Percentiles rank a stretch among this genome's conserved stretches.
phyloP scores from a whole-genome alignment of 495 filamentous ascomycete species.

The Apodospora peruviana region DNA sequence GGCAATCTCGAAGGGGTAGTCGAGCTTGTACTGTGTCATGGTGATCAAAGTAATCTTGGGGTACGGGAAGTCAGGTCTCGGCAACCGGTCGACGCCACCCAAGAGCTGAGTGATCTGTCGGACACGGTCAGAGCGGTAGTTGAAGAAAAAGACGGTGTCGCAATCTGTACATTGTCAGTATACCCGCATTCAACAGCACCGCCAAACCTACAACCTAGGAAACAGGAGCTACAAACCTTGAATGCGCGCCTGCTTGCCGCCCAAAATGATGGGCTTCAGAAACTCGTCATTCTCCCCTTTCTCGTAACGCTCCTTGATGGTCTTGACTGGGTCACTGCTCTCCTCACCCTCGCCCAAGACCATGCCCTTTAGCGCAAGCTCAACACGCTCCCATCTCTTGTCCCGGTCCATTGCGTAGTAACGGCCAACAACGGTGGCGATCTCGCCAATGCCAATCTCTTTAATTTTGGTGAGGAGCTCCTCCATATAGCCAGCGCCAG shows the following conservation, averaged over 20 bases:
- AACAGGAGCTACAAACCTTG: slow-evolving; percentile 59
- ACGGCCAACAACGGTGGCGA: slow-evolving; percentile 90
- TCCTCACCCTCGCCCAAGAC: slow-evolving; percentile 80
- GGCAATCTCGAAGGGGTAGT: slow-evolving; percentile 88
- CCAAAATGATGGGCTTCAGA: slow-evolving; percentile 93
- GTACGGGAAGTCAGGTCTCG: slow-evolving; percentile 86
- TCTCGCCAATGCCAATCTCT: slow-evolving; percentile 78
- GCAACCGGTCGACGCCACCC: slow-evolving; percentile 84
- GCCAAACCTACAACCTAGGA: not conserved
- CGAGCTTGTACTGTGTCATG: slow-evolving; percentile 98
- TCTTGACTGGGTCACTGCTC: slow-evolving; percentile 75
- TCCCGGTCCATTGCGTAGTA: slow-evolving; percentile 99
- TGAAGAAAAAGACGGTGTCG: slow-evolving; percentile 99
- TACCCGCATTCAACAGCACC: not conserved
- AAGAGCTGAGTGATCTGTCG: slow-evolving; percentile 94
- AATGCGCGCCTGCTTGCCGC: slow-evolving; percentile 75
- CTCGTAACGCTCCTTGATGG: slow-evolving; percentile 80
- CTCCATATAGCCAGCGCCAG: slow-evolving; percentile 77
- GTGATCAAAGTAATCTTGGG: slow-evolving; percentile 90
- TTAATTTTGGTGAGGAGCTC: slow-evolving; percentile 69
- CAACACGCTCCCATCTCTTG: slow-evolving; percentile 95
- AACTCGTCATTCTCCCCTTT: slow-evolving; percentile 93
- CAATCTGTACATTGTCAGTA: slow-evolving; percentile 51
- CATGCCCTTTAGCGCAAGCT: slow-evolving; percentile 82
- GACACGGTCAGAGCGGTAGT: slow-evolving; percentile 98